phyloP scores from a whole-genome alignment of 257 asterid species.

The Ligustrum vulgare region DNA sequence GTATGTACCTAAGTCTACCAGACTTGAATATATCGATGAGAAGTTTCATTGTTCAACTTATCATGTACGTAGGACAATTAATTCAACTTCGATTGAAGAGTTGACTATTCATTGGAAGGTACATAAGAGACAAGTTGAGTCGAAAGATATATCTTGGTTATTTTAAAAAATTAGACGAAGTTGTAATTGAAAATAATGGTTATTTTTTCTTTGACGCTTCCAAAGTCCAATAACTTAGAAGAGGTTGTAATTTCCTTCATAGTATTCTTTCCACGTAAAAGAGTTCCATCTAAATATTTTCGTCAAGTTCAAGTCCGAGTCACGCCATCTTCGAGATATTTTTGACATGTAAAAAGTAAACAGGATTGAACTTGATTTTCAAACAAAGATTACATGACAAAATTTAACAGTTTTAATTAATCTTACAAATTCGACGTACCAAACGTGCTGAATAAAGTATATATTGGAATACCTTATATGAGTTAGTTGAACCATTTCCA shows the following conservation, averaged over 20 bases:
- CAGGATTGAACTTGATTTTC: background rate
- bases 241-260: too few species aligned
- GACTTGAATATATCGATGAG: background rate
- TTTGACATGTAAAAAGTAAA: background rate
- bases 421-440: background rate
- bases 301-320: too few species aligned
- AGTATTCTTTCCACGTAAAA: too few species aligned
- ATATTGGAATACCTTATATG: background rate
- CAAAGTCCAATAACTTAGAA: too few species aligned
- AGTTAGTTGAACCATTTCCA: background rate
- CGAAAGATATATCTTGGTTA: background rate
- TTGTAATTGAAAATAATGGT: too few species aligned
- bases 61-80: background rate
- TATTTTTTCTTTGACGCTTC: too few species aligned
- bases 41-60: background rate
- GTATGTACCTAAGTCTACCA: background rate
- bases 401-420: too few species aligned
- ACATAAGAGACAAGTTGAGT: background rate
- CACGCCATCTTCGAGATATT: background rate
- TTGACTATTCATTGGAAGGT: background rate
- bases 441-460: too few species aligned
- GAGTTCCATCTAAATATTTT: too few species aligned
- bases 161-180: background rate
- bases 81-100: background rate
- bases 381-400: too few species aligned